Base-by-base conservation (phyloP, 352 stramenopile genomes). In the Pilasporangium apinafurcum region DNA sequence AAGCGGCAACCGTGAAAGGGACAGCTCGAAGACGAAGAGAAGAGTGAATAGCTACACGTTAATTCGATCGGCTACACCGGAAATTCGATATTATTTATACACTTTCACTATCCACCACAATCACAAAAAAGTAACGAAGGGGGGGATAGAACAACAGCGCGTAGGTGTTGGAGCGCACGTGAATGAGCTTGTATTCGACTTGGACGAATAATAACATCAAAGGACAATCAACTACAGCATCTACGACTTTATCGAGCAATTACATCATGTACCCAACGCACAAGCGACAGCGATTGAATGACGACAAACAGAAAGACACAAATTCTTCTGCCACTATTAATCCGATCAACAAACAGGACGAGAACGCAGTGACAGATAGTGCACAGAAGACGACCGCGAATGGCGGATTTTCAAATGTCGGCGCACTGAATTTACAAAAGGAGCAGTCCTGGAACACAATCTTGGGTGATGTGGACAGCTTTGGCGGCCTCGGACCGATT, bases 391-490 rank as follows among this genome's bases (percentile, higher is more conserved):
- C 35, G 9, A 27, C 33, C 9, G n/a, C 22, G 20, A 16, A 36
- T 18, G 18, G 24, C 17, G 35, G 48, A 32, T 82, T 69, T 51
- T 56, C 68, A 12, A 68, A 60, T 37, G 68, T 84, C n/a, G n/a
- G n/a, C 59, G 48, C 59, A 37, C 49, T 85, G 28, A 85, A 46
- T 38, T 51, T 87, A 31, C 72, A 85, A 56, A 89, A 89, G 43
- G 76, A 89, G 20, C 55, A 68, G 29, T 83, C 68, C n/a, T 89
- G 76, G 76, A 67, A 52, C 35, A 65, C 56, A 13, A 83, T 86
- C 58, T 51, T 89, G 3, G 53, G 60, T n/a, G 70, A 86, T 26
- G 70, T 81, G 3, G 76, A 89, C 18, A 78, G 56, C 51, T 86
- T 86, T 45, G 62, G 68, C 17, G 59, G 61, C 1, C 51, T 89